Conservation (phyloP, 805 yeast species). For the Tetrapisispora taiwanensis region DNA sequence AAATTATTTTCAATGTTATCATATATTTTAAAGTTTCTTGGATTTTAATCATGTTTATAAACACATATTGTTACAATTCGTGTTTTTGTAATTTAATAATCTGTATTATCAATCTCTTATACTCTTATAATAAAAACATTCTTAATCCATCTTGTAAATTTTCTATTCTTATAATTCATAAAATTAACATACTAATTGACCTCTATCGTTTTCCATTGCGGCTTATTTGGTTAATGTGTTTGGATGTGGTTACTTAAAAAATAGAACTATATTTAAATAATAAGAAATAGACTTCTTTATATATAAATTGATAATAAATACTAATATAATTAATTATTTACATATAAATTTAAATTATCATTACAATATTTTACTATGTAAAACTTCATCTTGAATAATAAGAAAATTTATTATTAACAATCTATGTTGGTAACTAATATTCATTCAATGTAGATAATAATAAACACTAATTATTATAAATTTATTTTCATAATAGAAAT, state of each 20-base stretch:
- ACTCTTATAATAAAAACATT: background rate
- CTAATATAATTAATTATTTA: background rate
- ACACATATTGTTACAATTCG: background rate
- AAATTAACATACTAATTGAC: slow-evolving; percentile 77
- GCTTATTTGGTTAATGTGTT: slow-evolving; percentile 18
- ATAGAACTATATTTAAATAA: background rate
- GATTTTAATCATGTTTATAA: too few species aligned
- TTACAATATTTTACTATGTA: background rate
- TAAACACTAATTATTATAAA: too few species aligned
- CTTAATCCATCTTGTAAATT: background rate
- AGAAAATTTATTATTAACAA: background rate
- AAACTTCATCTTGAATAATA: background rate
- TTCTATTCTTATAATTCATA: background rate
- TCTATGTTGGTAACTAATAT: too few species aligned
- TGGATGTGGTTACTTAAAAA: background rate
- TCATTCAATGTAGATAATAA: too few species aligned
- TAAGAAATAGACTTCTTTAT: background rate
- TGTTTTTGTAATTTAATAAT: too few species aligned
- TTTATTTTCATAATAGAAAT: too few species aligned
- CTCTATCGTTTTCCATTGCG: slow-evolving; percentile 99
- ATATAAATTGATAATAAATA: background rate
- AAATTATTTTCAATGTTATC: background rate
- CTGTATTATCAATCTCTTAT: too few species aligned
- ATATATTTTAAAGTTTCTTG: too few species aligned
- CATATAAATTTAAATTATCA: background rate